Percentiles rank a stretch among this genome's conserved stretches.
phyloP scores from a whole-genome alignment of 495 filamentous ascomycete genomes.

The Aspergillus indologenus region DNA sequence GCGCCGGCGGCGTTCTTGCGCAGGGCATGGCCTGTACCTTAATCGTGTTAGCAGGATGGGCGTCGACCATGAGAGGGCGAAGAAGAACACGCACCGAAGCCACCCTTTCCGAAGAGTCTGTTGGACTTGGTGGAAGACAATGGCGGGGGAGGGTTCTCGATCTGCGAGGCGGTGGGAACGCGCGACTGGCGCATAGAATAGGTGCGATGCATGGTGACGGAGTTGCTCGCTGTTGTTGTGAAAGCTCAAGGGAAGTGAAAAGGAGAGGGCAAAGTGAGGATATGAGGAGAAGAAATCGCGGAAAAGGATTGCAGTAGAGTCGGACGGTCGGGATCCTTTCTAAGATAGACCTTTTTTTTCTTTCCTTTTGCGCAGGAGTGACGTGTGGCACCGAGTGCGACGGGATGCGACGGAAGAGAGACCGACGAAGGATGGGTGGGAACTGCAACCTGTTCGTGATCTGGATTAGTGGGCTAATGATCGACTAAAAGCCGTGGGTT shows the following conservation, averaged over 20 bases:
- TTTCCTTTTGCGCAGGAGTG: constrained; percentile 40
- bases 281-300: constrained; percentile 12
- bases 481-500: constrained; percentile 1
- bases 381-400: constrained; percentile 32
- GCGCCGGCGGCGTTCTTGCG: constrained; percentile 86
- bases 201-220: constrained; percentile 80
- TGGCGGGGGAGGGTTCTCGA: constrained; percentile 91
- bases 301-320: constrained; percentile 5
- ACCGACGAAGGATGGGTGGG: constrained; percentile 5
- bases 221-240: constrained; percentile 6
- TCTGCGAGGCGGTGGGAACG: constrained; percentile 85
- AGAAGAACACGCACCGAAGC: constrained; percentile 64
- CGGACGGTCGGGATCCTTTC: constrained; percentile 19
- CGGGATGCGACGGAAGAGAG: constrained; percentile 35
- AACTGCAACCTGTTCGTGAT: constrained; percentile 33
- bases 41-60: constrained; percentile 6
- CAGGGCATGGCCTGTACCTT: constrained; percentile 77
- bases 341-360: constrained; percentile 18
- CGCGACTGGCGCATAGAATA: constrained; percentile 98
- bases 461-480: constrained; percentile 12
- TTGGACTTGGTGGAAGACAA: constrained; percentile 84
- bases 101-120: constrained; percentile 80
- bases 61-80: neutral
- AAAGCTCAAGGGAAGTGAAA: constrained; percentile 4
- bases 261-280: constrained; percentile 18